These are phyloP conservation scores for Nothophaeocryptopus gaeumannii DNA, from an alignment of 2,329 filamentous ascomycete genomes.

Conservation along the genomic window DNA sequence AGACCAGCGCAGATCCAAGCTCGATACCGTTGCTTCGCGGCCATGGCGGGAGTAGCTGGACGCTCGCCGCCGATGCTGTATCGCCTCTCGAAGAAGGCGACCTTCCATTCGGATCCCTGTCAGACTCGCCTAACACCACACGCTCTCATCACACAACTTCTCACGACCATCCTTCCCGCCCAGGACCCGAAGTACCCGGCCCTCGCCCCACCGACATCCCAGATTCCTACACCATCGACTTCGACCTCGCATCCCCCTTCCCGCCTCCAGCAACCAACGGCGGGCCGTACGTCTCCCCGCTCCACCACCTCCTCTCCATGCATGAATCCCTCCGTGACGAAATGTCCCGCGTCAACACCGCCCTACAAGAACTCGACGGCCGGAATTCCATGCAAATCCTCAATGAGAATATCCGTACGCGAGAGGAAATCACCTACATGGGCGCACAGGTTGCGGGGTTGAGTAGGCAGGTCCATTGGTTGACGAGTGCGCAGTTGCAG, in stretches of 20 bases:
- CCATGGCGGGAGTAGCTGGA: constrained; percentile 5
- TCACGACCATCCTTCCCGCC: constrained; percentile 7
- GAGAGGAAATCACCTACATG: constrained; percentile 61
- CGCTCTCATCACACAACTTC: not conserved
- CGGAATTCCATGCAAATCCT: constrained; percentile 61
- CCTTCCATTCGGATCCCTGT: not conserved
- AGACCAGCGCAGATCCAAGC: constrained; percentile 23
- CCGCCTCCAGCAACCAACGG: constrained; percentile 24
- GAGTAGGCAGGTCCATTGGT: constrained; percentile 61
- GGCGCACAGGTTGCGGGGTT: constrained; percentile 59
- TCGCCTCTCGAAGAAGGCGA: constrained; percentile 5
- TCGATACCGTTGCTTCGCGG: constrained; percentile 21
- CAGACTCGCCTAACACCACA: not conserved
- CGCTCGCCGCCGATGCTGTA: not conserved
- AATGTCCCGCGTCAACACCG: constrained; percentile 53
- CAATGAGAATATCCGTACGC: constrained; percentile 60
- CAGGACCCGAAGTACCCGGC: constrained; percentile 19
- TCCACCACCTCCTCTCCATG: constrained; percentile 59
- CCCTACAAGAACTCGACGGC: constrained; percentile 58
- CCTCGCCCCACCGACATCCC: constrained; percentile 24
- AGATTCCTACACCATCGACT: constrained; percentile 26
- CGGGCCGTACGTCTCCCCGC: constrained; percentile 45
- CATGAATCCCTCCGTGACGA: constrained; percentile 62
- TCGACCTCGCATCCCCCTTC: constrained; percentile 28
- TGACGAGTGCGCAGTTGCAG: constrained; percentile 57